phyloP scores from a whole-genome alignment of 495 filamentous ascomycete genomes.

The Penicillium robsamsonii region DNA sequence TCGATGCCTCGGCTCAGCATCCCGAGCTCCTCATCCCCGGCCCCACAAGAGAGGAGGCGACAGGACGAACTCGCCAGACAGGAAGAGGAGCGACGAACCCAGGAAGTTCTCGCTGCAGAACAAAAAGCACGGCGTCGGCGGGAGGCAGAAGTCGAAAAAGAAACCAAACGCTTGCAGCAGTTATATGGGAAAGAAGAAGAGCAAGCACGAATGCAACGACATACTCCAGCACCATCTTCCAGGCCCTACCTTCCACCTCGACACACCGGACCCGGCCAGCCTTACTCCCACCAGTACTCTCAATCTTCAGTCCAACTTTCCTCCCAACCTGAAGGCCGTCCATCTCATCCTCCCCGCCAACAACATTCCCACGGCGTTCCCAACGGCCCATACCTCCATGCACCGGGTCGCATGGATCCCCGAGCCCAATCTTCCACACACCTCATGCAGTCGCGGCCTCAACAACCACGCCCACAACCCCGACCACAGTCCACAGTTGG shows the following conservation, averaged over 20 bases:
- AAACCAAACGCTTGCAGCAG: conserved; percentile 77
- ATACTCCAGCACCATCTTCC: conserved; percentile 26
- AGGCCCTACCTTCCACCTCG: conserved; percentile 25
- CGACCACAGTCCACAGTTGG: conserved; percentile 13
- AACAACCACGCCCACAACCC: conserved; percentile 17
- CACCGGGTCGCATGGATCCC: conserved; percentile 16
- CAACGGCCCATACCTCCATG: conserved; percentile 19
- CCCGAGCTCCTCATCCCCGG: conserved; percentile 19
- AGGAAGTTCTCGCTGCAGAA: conserved; percentile 77
- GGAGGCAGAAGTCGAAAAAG: conserved; percentile 73
- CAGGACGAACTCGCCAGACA: conserved; percentile 54
- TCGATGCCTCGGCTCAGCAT: conserved; percentile 15
- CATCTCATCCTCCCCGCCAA: conserved; percentile 15
- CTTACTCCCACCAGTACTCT: conserved; percentile 20
- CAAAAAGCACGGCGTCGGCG: conserved; percentile 62
- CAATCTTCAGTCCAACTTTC: conserved; percentile 18
- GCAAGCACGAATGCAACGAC: conserved; percentile 32
- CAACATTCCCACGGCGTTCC: conserved; percentile 8
- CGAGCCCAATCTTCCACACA: conserved; percentile 24
- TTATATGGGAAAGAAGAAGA: conserved; percentile 63
- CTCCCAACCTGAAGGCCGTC: conserved; percentile 12
- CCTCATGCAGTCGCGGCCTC: conserved; percentile 16
- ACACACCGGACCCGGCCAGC: conserved; percentile 17
- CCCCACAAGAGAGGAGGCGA: conserved; percentile 18
- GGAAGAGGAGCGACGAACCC: conserved; percentile 67